Conservation (phyloP, 768 basidiomycete genomes). For the Collybia sordida region DNA sequence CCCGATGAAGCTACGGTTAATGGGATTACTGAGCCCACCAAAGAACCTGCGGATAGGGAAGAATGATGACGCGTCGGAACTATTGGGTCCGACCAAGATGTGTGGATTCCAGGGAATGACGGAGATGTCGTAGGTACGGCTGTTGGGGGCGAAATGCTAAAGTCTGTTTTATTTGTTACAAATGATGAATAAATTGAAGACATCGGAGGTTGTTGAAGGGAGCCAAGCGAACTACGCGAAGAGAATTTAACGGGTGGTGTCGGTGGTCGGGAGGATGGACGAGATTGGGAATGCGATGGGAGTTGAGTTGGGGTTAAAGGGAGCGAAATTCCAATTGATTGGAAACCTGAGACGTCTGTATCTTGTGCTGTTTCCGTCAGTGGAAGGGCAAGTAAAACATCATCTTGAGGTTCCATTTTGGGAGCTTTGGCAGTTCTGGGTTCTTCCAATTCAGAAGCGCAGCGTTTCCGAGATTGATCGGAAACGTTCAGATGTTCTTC, state of each 20-base stretch:
- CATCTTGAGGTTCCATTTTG: constrained; percentile 50
- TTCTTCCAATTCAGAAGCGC: constrained; percentile 42
- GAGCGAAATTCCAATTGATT: constrained; percentile 12
- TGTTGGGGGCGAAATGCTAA: constrained; percentile 17
- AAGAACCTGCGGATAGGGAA: constrained; percentile 39
- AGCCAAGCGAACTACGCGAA: constrained; percentile 24
- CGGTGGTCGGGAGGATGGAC: constrained; percentile 35
- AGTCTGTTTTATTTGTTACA: constrained; percentile 17
- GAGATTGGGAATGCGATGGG: constrained; percentile 15
- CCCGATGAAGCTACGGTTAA: constrained; percentile 14
- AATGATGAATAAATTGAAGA: constrained; percentile 21
- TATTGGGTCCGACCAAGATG: constrained; percentile 40
- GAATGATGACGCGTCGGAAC: constrained; percentile 40
- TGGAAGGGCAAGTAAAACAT: constrained; percentile 29
- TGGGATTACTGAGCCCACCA: constrained; percentile 20
- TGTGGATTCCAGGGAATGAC: constrained; percentile 28
- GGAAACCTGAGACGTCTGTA: constrained; percentile 11
- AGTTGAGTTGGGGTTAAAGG: constrained; percentile 9
- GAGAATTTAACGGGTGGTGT: constrained; percentile 33
- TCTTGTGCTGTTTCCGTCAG: constrained; percentile 13
- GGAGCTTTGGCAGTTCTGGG: constrained; percentile 43
- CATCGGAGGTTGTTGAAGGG: constrained; percentile 22
- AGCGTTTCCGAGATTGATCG: constrained; percentile 44
- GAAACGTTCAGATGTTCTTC: constrained; percentile 20
- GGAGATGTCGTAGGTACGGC: constrained; percentile 15